Evolutionary conservation across 176 grass and related monocot species (phyloP), one percentile per base, ranked within the genome.

Genomic region (Chrysopogon serrulatus): DNA sequence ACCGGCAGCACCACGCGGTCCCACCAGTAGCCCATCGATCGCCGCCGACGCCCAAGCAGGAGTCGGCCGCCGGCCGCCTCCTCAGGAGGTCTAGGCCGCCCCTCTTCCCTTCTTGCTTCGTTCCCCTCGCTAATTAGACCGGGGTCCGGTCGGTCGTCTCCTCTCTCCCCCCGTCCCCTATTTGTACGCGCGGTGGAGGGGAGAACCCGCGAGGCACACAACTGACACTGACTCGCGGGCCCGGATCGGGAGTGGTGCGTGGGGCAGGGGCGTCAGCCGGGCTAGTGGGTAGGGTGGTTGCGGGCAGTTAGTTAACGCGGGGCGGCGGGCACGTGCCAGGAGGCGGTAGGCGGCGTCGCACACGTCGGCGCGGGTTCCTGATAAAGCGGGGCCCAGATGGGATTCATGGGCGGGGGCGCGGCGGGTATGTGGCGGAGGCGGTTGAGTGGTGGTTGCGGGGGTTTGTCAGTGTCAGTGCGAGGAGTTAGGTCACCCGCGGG

Each of bases 1-100:
- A 92, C 81, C 60, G 96, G 96, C 24, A 95, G 92, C 44, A 90
- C 87, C 47, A 95, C 79, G 33, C 87, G 87, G 36, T 95, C 87
- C 96, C 96, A 98, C 96, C 92, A 91, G 36, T 34, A 84, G 3
- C 79, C 71, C 87, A 87, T 92, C 77, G 68, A 64, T 41, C 26
- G 42, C 24, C 74, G 76, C 8, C 21, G 24, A 18, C 41, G 41
- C 69, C n/a, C n/a, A n/a, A n/a, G n/a, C 11, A 70, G 41, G 30
- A 10, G 15, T 24, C 36, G 10, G 27, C 10, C 56, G 21, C 60
- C 51, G 32, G 27, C 37, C 53, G 32, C 64, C 79, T 60, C 61
- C 30, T 18, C 77, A n/a, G n/a, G n/a, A n/a, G n/a, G n/a, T n/a
- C n/a, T n/a, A n/a, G 13, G 70, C 44, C n/a, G 23, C 4, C 56